phyloP scores from a whole-genome alignment of 2,329 filamentous ascomycete species.

The Simplicillium aogashimaense region DNA sequence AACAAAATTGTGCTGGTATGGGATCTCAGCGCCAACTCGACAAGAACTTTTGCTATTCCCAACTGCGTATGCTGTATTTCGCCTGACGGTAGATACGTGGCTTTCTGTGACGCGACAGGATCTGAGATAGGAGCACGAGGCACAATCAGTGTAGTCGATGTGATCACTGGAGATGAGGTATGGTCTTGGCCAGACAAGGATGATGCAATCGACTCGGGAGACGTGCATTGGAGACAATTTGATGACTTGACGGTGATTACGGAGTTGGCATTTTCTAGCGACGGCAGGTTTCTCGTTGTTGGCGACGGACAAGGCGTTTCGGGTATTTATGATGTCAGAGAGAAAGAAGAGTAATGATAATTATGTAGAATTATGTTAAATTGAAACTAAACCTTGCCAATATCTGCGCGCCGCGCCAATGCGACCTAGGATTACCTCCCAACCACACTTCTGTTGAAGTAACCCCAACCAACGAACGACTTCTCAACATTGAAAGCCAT shows the following conservation, averaged over 20 bases:
- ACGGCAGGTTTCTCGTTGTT: conserved; percentile 24
- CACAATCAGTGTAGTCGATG: conserved; percentile 25
- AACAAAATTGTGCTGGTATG: conserved; percentile 26
- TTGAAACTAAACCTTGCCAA: too few relatives aligned
- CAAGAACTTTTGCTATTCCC: conserved; percentile 26
- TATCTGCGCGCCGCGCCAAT: too few relatives aligned
- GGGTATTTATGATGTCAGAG: conserved; percentile 24
- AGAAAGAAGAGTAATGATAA: conserved; percentile 3
- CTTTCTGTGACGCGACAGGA: conserved; percentile 25
- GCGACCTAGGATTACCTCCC: too few relatives aligned
- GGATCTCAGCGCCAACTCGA: conserved; percentile 27
- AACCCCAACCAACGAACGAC: too few relatives aligned
- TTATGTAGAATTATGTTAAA: too few relatives aligned
- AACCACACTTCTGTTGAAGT: too few relatives aligned
- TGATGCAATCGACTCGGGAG: conserved; percentile 13
- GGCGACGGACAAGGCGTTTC: conserved; percentile 23
- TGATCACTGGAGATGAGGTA: conserved; percentile 22
- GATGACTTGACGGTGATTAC: conserved; percentile 23
- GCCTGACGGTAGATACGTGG: conserved; percentile 28
- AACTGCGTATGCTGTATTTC: conserved; percentile 26
- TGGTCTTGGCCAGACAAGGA: conserved; percentile 27
- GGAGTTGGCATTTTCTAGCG: conserved; percentile 27
- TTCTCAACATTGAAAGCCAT: too few relatives aligned
- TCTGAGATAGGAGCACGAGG: conserved; percentile 21
- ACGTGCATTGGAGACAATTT: conserved; percentile 17